Base-by-base conservation (phyloP, 169 alveolate genomes). In the Plasmodium malariae region DNA sequence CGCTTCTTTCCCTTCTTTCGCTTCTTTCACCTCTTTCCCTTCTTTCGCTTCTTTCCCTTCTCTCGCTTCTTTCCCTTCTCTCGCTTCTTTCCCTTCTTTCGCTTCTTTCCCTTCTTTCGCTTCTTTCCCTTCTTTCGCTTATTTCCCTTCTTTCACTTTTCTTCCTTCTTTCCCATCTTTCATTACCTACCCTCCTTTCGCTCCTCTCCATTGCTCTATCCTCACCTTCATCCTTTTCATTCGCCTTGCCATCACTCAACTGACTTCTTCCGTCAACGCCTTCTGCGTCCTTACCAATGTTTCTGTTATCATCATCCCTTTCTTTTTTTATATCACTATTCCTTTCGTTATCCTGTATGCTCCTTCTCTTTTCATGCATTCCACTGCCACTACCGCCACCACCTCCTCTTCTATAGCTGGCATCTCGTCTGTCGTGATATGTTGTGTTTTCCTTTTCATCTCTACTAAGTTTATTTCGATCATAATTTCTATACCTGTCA, bases 1-100 rank as follows among this genome's bases (percentile, higher is more conserved):
- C 14, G 2, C 48, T 28, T 11, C 48, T 62, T 11, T 62, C 40
- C 7, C 24, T 62, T 62, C 36, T 17, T 19, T 19, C 30, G 32
- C 71, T 55, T n/a, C 87, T 24, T 24, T 54, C 60, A 30, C 63
- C 37, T 60, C 45, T 60, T 7, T n/a, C 37, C 6, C 71, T 60
- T 60, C 32, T 28, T 1, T 7, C 68, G 24, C 21, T 37, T 36
- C 40, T 19, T 21, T 24, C 30, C 32, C 65, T 28, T 48, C 36
- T 45, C 0, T 34, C 54, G 4, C 49, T 73, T 34, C 14, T 73
- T 21, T n/a, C 54, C 6, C n/a, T 9, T 5, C 14, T 37, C 11
- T 43, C n/a, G 7, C 40, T 37, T 9, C 3, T n/a, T 6, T 30
- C 5, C 51, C 28, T 19, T 28, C 17, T 37, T 12, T 55, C 49